These are phyloP conservation scores for Akanthomyces muscarius DNA, from an alignment of 2,329 filamentous ascomycete species.

Conservation along the genomic window DNA sequence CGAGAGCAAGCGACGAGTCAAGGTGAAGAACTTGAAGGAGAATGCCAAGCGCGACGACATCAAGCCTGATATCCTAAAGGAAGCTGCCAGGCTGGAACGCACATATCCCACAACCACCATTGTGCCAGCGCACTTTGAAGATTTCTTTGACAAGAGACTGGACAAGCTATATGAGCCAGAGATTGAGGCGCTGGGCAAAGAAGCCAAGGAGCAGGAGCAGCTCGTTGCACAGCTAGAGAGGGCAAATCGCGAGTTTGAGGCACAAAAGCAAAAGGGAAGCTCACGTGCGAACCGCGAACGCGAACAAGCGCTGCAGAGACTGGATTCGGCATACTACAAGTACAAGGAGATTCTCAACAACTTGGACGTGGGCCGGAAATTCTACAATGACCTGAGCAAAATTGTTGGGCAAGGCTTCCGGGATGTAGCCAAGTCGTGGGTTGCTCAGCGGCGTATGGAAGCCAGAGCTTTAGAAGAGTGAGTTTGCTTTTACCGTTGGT, in stretches of 20 bases:
- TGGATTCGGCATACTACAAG: constrained; percentile 90
- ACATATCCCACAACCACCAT: constrained; percentile 81
- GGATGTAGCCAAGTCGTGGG: constrained; percentile 73
- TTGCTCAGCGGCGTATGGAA: constrained; percentile 74
- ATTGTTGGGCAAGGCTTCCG: constrained; percentile 77
- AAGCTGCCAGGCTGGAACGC: constrained; percentile 80
- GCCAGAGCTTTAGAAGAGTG: constrained; percentile 74
- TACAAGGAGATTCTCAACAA: constrained; percentile 96
- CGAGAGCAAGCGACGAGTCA: constrained; percentile 74
- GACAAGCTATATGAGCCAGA: constrained; percentile 74
- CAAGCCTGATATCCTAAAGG: constrained; percentile 74
- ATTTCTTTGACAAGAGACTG: constrained; percentile 80
- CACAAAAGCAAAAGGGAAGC: constrained; percentile 64
- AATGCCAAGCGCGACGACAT: constrained; percentile 87
- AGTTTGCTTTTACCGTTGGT: constrained; percentile 26
- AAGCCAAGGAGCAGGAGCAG: constrained; percentile 71
- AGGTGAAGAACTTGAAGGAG: constrained; percentile 72
- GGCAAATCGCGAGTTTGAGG: constrained; percentile 73
- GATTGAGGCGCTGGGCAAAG: constrained; percentile 64
- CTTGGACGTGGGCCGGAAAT: constrained; percentile 85
- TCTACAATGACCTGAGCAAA: constrained; percentile 92
- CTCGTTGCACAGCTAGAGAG: constrained; percentile 66
- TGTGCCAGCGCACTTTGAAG: constrained; percentile 85
- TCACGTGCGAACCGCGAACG: constrained; percentile 62
- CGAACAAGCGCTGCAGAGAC: constrained; percentile 77